A percentile compares a stretch with the other conserved stretches of the same genome.
These are phyloP conservation scores for Zygotorulaspora florentina DNA, from an alignment of 805 yeast species.

Conservation along the genomic window DNA sequence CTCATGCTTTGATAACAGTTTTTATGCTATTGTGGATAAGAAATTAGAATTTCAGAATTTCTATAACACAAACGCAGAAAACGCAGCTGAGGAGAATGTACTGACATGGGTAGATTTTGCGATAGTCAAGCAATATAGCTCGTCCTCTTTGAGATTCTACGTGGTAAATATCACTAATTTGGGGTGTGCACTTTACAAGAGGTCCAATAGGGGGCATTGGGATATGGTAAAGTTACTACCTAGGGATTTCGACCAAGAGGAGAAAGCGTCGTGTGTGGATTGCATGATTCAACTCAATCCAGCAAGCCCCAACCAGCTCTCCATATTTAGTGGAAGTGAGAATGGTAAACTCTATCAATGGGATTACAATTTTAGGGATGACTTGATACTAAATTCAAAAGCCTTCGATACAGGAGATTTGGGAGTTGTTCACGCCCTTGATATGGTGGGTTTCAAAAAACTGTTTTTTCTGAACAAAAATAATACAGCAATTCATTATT, in stretches of 20 bases:
- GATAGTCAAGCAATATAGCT: conserved; percentile 15
- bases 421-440: conserved; percentile 7
- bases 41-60: conserved; percentile 8
- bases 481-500: conserved; percentile 7
- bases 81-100: background rate
- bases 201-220: conserved; percentile 22
- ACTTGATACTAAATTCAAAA: conserved; percentile 4
- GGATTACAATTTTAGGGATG: conserved; percentile 15
- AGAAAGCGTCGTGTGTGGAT: conserved; percentile 14
- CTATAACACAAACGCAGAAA: background rate
- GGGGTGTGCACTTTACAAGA: conserved; percentile 22
- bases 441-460: conserved; percentile 2
- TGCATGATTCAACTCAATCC: conserved; percentile 11
- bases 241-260: conserved; percentile 3
- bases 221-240: conserved; percentile 11
- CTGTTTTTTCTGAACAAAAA: conserved; percentile 14
- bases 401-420: conserved; percentile 2
- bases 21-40: conserved; percentile 9
- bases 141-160: conserved; percentile 9
- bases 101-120: conserved; percentile 15
- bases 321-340: conserved; percentile 23
- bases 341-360: conserved; percentile 18
- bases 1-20: conserved; percentile 14
- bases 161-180: conserved; percentile 17
- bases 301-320: conserved; percentile 3